phyloP scores from a whole-genome alignment of 2,329 filamentous ascomycete genomes.

The Trichoderma sp. region DNA sequence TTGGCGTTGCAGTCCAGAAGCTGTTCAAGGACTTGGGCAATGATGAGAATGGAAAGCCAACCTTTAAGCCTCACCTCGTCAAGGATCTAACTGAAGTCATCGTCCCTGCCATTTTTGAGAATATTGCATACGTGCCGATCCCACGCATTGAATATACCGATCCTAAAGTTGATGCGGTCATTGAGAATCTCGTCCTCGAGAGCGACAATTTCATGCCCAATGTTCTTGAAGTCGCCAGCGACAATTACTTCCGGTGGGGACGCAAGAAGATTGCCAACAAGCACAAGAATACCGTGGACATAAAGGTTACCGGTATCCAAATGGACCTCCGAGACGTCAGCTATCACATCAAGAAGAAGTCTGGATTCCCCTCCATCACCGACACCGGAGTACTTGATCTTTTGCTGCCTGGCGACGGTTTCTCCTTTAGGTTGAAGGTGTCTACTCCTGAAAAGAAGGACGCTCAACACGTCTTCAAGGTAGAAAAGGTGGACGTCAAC shows the following conservation, averaged over 20 bases:
- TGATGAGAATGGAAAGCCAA: constrained; percentile 78
- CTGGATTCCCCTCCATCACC: constrained; percentile 84
- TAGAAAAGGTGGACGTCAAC: constrained; percentile 83
- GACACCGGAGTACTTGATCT: constrained; percentile 90
- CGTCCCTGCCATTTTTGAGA: constrained; percentile 78
- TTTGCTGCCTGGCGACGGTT: constrained; percentile 80
- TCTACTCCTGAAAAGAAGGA: constrained; percentile 78
- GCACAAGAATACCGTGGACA: constrained; percentile 77
- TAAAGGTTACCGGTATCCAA: constrained; percentile 87
- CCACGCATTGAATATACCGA: constrained; percentile 94
- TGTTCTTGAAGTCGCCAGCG: constrained; percentile 79
- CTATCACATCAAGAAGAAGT: constrained; percentile 94
- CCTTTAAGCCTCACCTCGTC: constrained; percentile 89
- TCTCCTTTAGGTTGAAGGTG: constrained; percentile 89
- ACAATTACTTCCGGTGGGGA: constrained; percentile 95
- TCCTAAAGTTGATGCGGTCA: constrained; percentile 76
- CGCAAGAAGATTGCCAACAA: constrained; percentile 83
- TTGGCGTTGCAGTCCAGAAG: constrained; percentile 74
- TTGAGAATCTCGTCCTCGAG: constrained; percentile 95
- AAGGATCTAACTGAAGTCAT: constrained; percentile 89
- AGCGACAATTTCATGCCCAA: constrained; percentile 98
- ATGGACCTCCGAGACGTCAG: constrained; percentile 89
- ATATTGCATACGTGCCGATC: constrained; percentile 84
- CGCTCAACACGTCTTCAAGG: constrained; percentile 85
- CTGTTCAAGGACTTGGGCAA: constrained; percentile 87